Percentiles rank a stretch among this genome's conserved stretches.
Evolutionary conservation across 139 green algal genomes (phyloP).

Genomic region (Ettlia oleoabundans): DNA sequence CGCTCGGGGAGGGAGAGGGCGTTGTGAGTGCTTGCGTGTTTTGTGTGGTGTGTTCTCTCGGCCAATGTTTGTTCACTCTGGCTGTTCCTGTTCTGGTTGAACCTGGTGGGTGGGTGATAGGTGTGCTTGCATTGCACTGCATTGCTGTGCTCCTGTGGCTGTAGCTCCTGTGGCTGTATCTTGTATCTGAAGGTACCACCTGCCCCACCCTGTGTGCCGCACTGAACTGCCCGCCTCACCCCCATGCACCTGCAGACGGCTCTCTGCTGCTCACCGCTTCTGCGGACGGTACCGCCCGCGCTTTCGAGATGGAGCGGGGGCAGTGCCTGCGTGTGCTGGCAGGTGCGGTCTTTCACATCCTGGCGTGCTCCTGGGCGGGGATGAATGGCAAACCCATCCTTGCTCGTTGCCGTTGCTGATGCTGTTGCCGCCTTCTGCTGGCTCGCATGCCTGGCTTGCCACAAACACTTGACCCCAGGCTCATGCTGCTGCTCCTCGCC

Average conservation of each 20-base stretch:
- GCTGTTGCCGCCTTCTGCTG: too few species aligned
- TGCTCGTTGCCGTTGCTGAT: background rate
- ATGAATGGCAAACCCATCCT: too few species aligned
- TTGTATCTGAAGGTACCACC: too few species aligned
- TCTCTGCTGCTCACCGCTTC: constrained; percentile 54
- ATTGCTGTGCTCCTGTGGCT: background rate
- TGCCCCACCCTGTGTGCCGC: background rate
- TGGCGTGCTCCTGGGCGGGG: too few species aligned
- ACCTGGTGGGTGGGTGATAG: background rate
- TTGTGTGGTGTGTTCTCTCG: background rate
- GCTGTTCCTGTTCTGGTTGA: too few species aligned
- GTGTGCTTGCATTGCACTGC: background rate
- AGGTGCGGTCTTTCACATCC: background rate
- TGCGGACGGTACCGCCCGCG: constrained; percentile 52
- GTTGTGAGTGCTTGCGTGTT: too few species aligned
- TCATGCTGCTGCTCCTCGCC: too few species aligned
- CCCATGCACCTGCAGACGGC: constrained; percentile 40
- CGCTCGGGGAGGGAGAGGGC: too few species aligned
- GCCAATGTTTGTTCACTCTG: background rate
- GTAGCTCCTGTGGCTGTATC: background rate
- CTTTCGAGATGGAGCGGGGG: constrained; percentile 61
- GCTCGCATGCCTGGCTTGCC: too few species aligned
- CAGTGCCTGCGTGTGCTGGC: constrained; percentile 53
- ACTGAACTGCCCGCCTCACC: background rate
- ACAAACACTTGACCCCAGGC: too few species aligned